Percentiles rank a stretch among this genome's conserved stretches.
These are phyloP conservation scores for Rhododendron kiyosumense DNA, from an alignment of 148 eudicot genomes.

Conservation along the genomic window DNA sequence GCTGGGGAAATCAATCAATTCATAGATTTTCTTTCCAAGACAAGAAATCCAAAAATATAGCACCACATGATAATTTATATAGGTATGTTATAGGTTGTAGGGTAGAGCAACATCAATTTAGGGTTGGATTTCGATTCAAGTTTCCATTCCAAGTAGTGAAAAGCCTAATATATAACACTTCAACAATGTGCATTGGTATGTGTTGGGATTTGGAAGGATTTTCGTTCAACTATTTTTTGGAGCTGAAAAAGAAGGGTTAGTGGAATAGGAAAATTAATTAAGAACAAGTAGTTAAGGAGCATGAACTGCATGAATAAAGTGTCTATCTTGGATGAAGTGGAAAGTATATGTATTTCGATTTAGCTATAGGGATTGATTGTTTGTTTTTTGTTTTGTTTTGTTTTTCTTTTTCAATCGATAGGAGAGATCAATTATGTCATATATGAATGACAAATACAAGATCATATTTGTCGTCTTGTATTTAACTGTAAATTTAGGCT, in stretches of 20 bases:
- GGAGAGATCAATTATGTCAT: too few relatives aligned
- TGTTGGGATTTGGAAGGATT: not conserved
- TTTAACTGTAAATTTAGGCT: too few relatives aligned
- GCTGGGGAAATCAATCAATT: not conserved
- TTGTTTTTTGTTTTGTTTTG: too few relatives aligned
- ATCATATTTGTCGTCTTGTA: too few relatives aligned
- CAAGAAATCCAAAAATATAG: not conserved
- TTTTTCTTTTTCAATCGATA: too few relatives aligned
- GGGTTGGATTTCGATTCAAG: not conserved
- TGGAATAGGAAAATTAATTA: not conserved
- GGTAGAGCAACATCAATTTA: not conserved
- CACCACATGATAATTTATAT: not conserved
- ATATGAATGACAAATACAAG: too few relatives aligned
- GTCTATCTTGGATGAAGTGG: not conserved
- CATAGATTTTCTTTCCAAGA: not conserved
- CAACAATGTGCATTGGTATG: not conserved
- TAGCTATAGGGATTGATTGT: too few relatives aligned
- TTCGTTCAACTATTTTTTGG: not conserved
- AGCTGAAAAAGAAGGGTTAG: not conserved
- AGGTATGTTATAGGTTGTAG: not conserved
- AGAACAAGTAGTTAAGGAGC: not conserved
- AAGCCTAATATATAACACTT: not conserved
- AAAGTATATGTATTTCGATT: too few relatives aligned
- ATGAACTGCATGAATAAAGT: not conserved
- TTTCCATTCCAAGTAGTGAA: not conserved